These are phyloP conservation scores for Pyrenophora graminea DNA, from an alignment of 2,329 filamentous ascomycete genomes.

Conservation along the genomic window DNA sequence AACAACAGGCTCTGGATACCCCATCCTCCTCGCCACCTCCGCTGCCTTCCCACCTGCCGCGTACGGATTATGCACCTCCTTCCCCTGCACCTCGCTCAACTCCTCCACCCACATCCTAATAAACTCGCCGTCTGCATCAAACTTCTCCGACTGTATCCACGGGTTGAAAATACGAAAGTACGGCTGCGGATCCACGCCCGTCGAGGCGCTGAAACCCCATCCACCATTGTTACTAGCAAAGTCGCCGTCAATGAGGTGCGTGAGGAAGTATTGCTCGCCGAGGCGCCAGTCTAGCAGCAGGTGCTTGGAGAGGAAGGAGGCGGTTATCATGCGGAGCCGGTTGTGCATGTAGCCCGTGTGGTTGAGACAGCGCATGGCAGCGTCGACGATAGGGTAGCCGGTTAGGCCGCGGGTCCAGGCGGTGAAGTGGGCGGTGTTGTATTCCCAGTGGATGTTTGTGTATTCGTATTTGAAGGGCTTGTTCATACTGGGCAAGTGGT, in stretches of 20 bases:
- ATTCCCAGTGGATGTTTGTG: slow-evolving; percentile 78
- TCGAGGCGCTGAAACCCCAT: slow-evolving; percentile 68
- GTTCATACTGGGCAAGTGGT: slow-evolving; percentile 60
- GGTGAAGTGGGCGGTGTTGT: slow-evolving; percentile 59
- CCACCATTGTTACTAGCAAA: slow-evolving; percentile 63
- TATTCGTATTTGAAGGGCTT: slow-evolving; percentile 84
- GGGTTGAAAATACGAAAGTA: slow-evolving; percentile 94
- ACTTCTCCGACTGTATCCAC: slow-evolving; percentile 80
- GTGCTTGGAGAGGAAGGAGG: slow-evolving; percentile 56
- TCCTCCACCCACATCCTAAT: slow-evolving; percentile 84
- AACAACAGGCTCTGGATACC: slow-evolving; percentile 77
- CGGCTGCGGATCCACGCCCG: slow-evolving; percentile 81
- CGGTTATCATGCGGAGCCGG: slow-evolving; percentile 56
- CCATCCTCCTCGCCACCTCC: slow-evolving; percentile 63
- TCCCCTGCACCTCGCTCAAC: slow-evolving; percentile 64
- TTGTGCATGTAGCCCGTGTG: slow-evolving; percentile 59
- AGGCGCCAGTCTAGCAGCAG: slow-evolving; percentile 56
- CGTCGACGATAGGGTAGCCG: slow-evolving; percentile 56
- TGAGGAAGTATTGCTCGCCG: slow-evolving; percentile 58
- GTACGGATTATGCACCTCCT: slow-evolving; percentile 82
- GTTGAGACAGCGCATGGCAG: slow-evolving; percentile 57
- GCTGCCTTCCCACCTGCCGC: slow-evolving; percentile 60
- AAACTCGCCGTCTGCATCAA: slow-evolving; percentile 77
- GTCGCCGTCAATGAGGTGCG: slow-evolving; percentile 54
- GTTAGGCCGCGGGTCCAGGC: slow-evolving; percentile 63